A percentile compares a stretch with the other conserved stretches of the same genome.
These are phyloP conservation scores for Gonium pectorale DNA, from an alignment of 139 green algal genomes.

Conservation along the genomic window DNA sequence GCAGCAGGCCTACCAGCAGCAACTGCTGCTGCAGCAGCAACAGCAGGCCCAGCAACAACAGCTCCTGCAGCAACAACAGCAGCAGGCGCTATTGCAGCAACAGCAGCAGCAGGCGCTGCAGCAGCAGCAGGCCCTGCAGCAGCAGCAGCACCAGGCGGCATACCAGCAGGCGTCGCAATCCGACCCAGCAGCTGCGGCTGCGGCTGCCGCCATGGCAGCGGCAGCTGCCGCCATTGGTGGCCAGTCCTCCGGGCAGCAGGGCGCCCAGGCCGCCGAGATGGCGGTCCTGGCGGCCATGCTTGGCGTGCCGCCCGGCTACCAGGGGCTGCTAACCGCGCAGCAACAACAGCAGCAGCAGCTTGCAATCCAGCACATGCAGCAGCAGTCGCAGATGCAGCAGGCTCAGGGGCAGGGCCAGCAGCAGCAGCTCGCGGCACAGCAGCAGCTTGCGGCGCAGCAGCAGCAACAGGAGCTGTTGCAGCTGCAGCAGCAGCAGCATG, in stretches of 20 bases:
- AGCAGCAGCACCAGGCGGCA: not conserved
- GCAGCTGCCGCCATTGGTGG: slow-evolving; percentile 2
- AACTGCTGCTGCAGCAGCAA: not conserved
- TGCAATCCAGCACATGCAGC: not conserved
- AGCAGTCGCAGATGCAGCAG: not conserved
- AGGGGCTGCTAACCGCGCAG: not conserved
- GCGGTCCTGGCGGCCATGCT: slow-evolving; percentile 31
- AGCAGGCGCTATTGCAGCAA: not conserved
- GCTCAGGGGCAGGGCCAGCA: too few species aligned
- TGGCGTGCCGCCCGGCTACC: not conserved
- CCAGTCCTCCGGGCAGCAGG: slow-evolving; percentile 1
- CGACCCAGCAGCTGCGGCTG: not conserved
- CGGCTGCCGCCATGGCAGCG: slow-evolving; percentile 13
- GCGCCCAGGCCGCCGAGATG: not conserved
- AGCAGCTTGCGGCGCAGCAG: not conserved
- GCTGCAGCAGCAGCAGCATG: not conserved
- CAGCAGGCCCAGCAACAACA: not conserved
- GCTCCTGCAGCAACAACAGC: not conserved
- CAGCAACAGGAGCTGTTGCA: not conserved
- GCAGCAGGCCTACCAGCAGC: not conserved
- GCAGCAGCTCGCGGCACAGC: not conserved
- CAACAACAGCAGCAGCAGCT: slow-evolving; percentile 1
- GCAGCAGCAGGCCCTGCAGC: not conserved
- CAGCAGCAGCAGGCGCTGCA: not conserved
- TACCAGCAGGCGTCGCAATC: not conserved